Percentiles rank a stretch among this genome's conserved stretches.
These are phyloP conservation scores for Debaryomyces udenii DNA, from an alignment of 1,139 yeast genomes.

Conservation along the genomic window DNA sequence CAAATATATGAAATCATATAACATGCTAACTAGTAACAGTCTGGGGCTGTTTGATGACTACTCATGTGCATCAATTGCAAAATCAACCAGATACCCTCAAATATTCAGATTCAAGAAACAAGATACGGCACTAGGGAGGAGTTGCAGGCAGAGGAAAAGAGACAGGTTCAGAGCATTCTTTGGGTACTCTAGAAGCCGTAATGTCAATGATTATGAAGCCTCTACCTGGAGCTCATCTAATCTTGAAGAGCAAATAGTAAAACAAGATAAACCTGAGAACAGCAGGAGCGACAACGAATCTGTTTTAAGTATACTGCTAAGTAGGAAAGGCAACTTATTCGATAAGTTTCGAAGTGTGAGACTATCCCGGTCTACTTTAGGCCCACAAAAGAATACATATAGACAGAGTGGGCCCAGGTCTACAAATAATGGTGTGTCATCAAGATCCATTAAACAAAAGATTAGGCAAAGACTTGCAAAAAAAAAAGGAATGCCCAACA, in stretches of 20 bases:
- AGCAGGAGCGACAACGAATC: background rate
- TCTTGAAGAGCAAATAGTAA: background rate
- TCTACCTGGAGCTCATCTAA: background rate
- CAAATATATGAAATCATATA: background rate
- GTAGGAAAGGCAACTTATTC: constrained; percentile 1
- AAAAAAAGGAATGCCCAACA: constrained; percentile 7
- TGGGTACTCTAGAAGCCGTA: background rate
- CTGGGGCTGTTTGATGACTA: background rate
- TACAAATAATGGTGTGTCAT: background rate
- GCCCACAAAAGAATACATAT: too few relatives aligned
- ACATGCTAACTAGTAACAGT: background rate
- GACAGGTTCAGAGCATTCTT: constrained; percentile 5
- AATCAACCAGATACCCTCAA: background rate
- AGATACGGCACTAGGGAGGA: too few relatives aligned
- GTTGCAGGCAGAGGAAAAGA: constrained; percentile 2
- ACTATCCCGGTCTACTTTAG: too few relatives aligned
- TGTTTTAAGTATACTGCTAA: background rate
- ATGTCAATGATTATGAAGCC: background rate
- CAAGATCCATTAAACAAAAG: constrained; percentile 10
- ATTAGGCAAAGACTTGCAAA: constrained; percentile 11
- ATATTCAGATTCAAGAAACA: too few relatives aligned
- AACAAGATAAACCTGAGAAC: too few relatives aligned
- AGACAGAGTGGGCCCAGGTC: too few relatives aligned
- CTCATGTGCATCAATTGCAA: constrained; percentile 3
- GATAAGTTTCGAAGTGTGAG: background rate